Conservation (phyloP, 495 filamentous ascomycete species). For the Cladorrhinum samala region DNA sequence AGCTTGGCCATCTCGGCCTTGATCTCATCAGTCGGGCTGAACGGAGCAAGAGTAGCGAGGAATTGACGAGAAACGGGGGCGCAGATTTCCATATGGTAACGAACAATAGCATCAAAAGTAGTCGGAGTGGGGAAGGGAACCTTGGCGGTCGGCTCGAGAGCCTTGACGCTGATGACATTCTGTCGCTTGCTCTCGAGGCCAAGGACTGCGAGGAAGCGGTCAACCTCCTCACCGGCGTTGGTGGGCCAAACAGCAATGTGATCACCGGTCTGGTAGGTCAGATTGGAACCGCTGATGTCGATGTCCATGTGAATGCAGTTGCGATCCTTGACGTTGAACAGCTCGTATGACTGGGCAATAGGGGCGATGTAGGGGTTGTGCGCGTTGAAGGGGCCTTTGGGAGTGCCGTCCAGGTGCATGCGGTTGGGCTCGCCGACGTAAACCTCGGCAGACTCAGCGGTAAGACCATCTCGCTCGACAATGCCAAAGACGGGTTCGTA, state of each 20-base stretch:
- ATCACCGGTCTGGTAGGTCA: constrained; percentile 92
- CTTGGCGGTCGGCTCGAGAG: constrained; percentile 90
- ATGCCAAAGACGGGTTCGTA: constrained; percentile 92
- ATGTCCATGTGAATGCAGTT: constrained; percentile 98
- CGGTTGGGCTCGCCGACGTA: constrained; percentile 97
- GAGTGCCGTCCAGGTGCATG: constrained; percentile 77
- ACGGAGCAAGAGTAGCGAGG: constrained; percentile 76
- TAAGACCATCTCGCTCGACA: constrained; percentile 66
- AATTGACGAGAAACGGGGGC: constrained; percentile 96
- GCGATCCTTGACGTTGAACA: constrained; percentile 85
- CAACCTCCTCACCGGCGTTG: constrained; percentile 87
- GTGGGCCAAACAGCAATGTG: constrained; percentile 98
- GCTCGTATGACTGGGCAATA: constrained; percentile 79
- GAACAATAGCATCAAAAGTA: constrained; percentile 87
- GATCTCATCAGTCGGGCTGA: constrained; percentile 75
- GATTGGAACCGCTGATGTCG: constrained; percentile 76
- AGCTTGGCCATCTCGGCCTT: constrained; percentile 85
- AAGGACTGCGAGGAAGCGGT: constrained; percentile 77
- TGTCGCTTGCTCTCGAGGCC: constrained; percentile 71
- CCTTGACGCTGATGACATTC: constrained; percentile 82
- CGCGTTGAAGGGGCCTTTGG: constrained; percentile 89
- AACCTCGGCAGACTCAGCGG: constrained; percentile 73
- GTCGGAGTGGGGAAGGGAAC: constrained; percentile 97
- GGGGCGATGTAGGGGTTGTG: constrained; percentile 97
- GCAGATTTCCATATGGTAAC: constrained; percentile 97